phyloP scores from a whole-genome alignment of 257 asterid genomes.

The Paraleonurus japonicus region DNA sequence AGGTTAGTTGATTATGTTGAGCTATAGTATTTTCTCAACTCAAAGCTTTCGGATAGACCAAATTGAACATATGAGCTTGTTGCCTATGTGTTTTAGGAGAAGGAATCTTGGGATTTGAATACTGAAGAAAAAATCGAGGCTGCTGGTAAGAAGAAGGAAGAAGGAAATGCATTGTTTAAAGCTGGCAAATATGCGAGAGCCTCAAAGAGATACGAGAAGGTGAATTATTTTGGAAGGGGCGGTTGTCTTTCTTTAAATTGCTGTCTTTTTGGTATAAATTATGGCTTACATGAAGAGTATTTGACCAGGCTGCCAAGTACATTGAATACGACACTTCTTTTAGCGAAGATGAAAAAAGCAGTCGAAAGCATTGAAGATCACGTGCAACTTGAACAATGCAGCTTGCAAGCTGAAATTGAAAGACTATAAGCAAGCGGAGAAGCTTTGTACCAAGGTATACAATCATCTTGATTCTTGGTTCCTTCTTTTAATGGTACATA shows the following conservation, averaged over 20 bases:
- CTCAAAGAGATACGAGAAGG: conserved; percentile 65
- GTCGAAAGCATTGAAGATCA: conserved; percentile 41
- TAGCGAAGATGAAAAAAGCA: conserved; percentile 50
- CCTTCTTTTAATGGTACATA: neutral
- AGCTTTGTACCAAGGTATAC: conserved; percentile 56
- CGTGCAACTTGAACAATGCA: conserved; percentile 52
- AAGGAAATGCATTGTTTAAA: conserved; percentile 59
- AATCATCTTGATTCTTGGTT: no score
- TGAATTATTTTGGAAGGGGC: neutral
- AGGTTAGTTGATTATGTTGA: conserved; percentile 31
- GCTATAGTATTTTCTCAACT: neutral
- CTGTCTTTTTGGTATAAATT: neutral
- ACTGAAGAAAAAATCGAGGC: conserved; percentile 65
- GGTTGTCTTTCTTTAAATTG: neutral
- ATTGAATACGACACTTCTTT: conserved; percentile 47
- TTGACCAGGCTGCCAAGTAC: conserved; percentile 53
- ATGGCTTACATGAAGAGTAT: neutral
- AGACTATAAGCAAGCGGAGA: conserved; percentile 53
- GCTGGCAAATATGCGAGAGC: conserved; percentile 60
- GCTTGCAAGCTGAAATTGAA: conserved; percentile 60
- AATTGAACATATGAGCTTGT: neutral
- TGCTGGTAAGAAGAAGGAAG: conserved; percentile 69
- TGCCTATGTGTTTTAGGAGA: conserved; percentile 39
- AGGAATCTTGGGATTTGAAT: conserved; percentile 78
- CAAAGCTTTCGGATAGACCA: neutral